Evolutionary conservation across 2,329 filamentous ascomycete genomes (phyloP).

Genomic region (Cladophialophora bantiana): DNA sequence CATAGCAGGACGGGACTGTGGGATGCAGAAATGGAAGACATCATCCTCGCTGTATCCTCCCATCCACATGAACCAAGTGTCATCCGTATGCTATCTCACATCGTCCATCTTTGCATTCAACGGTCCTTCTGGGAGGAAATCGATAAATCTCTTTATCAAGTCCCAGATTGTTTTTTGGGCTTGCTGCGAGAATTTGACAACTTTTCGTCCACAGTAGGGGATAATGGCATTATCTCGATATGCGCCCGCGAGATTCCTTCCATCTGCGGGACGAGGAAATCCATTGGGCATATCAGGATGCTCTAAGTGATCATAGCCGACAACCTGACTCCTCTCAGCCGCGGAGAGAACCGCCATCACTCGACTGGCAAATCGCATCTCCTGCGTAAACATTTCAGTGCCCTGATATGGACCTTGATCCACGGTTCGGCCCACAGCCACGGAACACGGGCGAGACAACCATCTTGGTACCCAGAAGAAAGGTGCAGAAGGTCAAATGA

Average conservation of each 20-base stretch:
- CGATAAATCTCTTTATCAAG: slow-evolving; percentile 68
- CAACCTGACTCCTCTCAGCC: slow-evolving; percentile 12
- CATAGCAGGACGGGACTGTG: slow-evolving; percentile 51
- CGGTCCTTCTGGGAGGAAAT: slow-evolving; percentile 68
- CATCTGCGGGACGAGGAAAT: slow-evolving; percentile 21
- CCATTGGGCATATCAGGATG: slow-evolving; percentile 2
- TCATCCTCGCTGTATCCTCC: slow-evolving; percentile 11
- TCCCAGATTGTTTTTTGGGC: slow-evolving; percentile 62
- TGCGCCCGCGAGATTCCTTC: slow-evolving; percentile 26
- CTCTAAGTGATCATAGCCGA: neutral
- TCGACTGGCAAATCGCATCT: slow-evolving; percentile 13
- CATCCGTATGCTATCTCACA: slow-evolving; percentile 62
- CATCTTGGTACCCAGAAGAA: slow-evolving; percentile 20
- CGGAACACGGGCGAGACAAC: slow-evolving; percentile 27
- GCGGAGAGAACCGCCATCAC: neutral
- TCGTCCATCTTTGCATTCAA: slow-evolving; percentile 63
- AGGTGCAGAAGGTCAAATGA: slow-evolving; percentile 22
- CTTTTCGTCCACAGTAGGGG: slow-evolving; percentile 71
- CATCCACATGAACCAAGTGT: slow-evolving; percentile 77
- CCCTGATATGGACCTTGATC: slow-evolving; percentile 23
- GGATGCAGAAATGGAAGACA: slow-evolving; percentile 53
- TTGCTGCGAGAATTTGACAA: slow-evolving; percentile 48
- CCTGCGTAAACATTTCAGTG: slow-evolving; percentile 23
- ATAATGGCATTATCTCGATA: slow-evolving; percentile 64
- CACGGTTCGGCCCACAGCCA: slow-evolving; percentile 27